phyloP scores from a whole-genome alignment of 179 eudicot genomes.

The Silene vulgaris region DNA sequence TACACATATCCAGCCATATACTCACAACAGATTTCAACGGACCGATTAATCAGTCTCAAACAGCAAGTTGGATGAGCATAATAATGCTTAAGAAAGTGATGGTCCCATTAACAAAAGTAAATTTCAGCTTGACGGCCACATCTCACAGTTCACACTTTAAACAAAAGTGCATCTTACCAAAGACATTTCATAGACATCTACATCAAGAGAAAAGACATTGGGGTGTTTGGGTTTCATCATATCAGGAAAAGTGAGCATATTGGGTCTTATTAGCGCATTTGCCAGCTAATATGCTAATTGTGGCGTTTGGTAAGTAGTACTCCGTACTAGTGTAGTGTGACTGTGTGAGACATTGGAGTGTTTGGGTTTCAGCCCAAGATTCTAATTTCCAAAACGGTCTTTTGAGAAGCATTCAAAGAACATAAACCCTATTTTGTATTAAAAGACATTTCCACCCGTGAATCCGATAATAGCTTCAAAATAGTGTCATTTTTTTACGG shows the following conservation, averaged over 20 bases:
- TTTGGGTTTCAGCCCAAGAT: not conserved
- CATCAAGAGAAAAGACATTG: constrained; percentile 11
- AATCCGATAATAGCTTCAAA: not conserved
- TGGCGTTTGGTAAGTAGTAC: not conserved
- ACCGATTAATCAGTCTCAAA: not conserved
- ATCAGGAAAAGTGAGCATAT: constrained; percentile 2
- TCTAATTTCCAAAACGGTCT: not conserved
- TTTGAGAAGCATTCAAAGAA: not conserved
- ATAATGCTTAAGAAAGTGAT: not conserved
- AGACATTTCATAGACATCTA: constrained; percentile 3
- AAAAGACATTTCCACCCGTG: not conserved
- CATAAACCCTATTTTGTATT: not conserved
- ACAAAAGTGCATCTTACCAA: not conserved
- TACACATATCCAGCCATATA: not conserved
- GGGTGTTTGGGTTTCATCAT: constrained; percentile 5
- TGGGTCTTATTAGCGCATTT: not conserved
- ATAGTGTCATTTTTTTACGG: not conserved
- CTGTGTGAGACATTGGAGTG: not conserved
- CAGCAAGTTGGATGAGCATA: not conserved
- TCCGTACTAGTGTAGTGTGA: not conserved
- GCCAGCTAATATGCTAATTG: not conserved
- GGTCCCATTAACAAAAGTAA: not conserved
- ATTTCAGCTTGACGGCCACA: not conserved
- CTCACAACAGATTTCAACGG: not conserved
- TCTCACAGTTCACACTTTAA: constrained; percentile 3